Conservation (phyloP, 495 filamentous ascomycete genomes). For the Amniculicola lignicola region DNA sequence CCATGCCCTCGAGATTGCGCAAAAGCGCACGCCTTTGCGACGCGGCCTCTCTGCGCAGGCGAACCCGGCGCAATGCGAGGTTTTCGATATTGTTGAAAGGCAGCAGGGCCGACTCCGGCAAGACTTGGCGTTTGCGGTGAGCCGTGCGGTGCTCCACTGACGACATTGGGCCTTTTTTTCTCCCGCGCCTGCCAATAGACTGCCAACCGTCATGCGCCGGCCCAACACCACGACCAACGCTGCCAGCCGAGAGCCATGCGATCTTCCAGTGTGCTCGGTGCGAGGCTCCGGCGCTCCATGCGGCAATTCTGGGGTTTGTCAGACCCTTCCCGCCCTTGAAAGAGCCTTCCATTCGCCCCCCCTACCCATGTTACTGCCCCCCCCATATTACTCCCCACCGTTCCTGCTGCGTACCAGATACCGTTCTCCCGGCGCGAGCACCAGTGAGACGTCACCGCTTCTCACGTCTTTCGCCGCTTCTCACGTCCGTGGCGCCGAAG, state of each 20-base stretch:
- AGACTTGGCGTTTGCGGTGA: not conserved
- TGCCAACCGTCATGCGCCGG: not conserved
- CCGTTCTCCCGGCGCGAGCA: conserved; percentile 20
- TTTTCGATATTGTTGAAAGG: not conserved
- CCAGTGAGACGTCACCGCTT: conserved; percentile 2
- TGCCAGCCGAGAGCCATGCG: not conserved
- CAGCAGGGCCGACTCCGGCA: not conserved
- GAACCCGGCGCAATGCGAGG: not conserved
- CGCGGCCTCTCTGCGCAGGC: not conserved
- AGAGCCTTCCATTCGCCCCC: not conserved
- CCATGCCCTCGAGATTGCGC: too few species aligned
- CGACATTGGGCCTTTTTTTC: conserved; percentile 1
- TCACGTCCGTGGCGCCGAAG: conserved; percentile 7
- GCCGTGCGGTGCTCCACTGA: not conserved
- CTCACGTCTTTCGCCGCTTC: not conserved
- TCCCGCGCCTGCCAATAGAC: not conserved
- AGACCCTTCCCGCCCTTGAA: not conserved
- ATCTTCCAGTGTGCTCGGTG: not conserved
- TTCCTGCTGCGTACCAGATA: conserved; percentile 2
- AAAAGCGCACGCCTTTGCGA: too few species aligned
- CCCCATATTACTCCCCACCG: conserved; percentile 1
- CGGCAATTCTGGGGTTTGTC: conserved; percentile 11
- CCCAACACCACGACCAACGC: conserved; percentile 1
- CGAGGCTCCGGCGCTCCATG: not conserved
- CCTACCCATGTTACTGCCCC: not conserved